phyloP scores from a whole-genome alignment of 2,329 filamentous ascomycete species.

The Pyrenophora graminea region DNA sequence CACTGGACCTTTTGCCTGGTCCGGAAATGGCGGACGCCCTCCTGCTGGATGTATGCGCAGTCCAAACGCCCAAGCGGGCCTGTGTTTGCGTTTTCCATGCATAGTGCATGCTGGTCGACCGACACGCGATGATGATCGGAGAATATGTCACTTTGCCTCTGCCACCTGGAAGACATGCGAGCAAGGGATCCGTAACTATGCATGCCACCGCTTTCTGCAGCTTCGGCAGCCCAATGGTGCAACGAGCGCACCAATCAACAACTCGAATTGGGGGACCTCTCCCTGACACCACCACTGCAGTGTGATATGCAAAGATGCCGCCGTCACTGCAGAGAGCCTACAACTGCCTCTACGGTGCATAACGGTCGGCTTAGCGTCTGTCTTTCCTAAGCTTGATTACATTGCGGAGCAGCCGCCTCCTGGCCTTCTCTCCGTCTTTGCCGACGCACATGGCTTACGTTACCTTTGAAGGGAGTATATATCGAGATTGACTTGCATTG shows the following conservation, averaged over 20 bases:
- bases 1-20: not conserved
- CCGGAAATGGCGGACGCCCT: not conserved
- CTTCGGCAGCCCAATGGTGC: conserved; percentile 27
- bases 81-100: conserved; percentile 12
- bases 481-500: conserved; percentile 43
- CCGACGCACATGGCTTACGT: conserved; percentile 40
- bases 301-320: conserved; percentile 39
- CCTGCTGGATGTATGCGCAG: conserved; percentile 8
- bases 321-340: conserved; percentile 39
- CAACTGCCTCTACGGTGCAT: conserved; percentile 25
- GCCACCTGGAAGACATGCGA: conserved; percentile 25
- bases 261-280: conserved; percentile 18
- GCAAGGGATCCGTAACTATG: conserved; percentile 38
- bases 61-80: conserved; percentile 3
- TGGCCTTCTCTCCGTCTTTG: conserved; percentile 26
- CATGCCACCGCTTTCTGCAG: conserved; percentile 41
- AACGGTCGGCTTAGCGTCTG: conserved; percentile 24
- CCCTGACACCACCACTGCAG: conserved; percentile 33
- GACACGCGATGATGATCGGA: conserved; percentile 18
- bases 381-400: conserved; percentile 20
- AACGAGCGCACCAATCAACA: conserved; percentile 34
- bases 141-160: conserved; percentile 24
- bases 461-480: conserved; percentile 36
- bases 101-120: conserved; percentile 18
- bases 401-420: conserved; percentile 27